Conservation (phyloP, 2,329 filamentous ascomycete species). For the Purpureocillium takamizusanense region DNA sequence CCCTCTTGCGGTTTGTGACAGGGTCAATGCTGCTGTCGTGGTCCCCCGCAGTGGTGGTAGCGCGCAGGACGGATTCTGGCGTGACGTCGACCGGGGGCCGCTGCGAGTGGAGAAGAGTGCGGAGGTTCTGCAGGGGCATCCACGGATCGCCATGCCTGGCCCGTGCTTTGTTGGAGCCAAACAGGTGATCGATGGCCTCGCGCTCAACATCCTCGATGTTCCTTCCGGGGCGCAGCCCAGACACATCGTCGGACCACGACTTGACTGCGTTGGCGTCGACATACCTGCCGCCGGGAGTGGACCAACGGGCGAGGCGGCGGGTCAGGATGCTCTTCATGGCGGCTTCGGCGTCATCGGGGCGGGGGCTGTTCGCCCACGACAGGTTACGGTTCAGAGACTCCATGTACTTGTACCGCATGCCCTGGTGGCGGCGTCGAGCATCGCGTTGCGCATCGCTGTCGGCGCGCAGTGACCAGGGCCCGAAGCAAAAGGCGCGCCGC, state of each 20-base stretch:
- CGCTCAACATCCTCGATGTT: slow-evolving; percentile 36
- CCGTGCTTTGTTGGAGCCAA: slow-evolving; percentile 20
- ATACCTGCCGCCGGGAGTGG: slow-evolving; percentile 21
- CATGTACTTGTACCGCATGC: slow-evolving; percentile 34
- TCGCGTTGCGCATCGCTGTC: slow-evolving; percentile 33
- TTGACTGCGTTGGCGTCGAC: slow-evolving; percentile 24
- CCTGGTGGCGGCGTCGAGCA: slow-evolving; percentile 32
- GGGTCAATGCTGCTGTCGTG: slow-evolving; percentile 37
- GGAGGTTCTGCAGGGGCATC: slow-evolving; percentile 23
- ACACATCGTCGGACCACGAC: slow-evolving; percentile 25
- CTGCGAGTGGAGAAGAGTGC: slow-evolving; percentile 19
- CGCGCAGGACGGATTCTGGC: slow-evolving; percentile 13
- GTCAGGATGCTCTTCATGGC: slow-evolving; percentile 32
- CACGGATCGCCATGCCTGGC: slow-evolving; percentile 16
- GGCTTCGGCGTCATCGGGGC: slow-evolving; percentile 23
- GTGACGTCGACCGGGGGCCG: slow-evolving; percentile 10
- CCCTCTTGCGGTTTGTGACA: slow-evolving; percentile 44
- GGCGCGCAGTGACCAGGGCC: slow-evolving; percentile 33
- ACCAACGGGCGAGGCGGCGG: slow-evolving; percentile 21
- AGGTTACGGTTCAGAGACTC: slow-evolving; percentile 34
- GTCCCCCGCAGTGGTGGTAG: slow-evolving; percentile 11
- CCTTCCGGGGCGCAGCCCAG: slow-evolving; percentile 27
- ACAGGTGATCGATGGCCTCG: slow-evolving; percentile 33
- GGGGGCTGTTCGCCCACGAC: slow-evolving; percentile 33
- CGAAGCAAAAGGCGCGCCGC: slow-evolving; percentile 38